Base-by-base conservation (phyloP, 345 rosid species). In the Bruguiera parviflora region DNA sequence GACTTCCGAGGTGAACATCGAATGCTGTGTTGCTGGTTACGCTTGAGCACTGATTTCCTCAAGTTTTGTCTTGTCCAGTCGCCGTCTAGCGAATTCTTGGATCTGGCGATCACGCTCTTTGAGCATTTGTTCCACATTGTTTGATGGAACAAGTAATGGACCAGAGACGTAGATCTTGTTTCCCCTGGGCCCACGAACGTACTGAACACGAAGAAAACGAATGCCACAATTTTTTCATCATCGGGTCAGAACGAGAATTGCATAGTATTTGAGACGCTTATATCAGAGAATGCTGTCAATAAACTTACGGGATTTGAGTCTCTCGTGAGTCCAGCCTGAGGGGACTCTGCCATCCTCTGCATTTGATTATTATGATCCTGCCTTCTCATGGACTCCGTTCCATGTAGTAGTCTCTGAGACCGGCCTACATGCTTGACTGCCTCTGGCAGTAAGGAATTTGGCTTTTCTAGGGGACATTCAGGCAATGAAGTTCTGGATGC, bases 141-240 rank as follows among this genome's bases (percentile, higher is more conserved):
- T 82, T 25, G 97, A 83, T 43, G 89, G 82, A 68, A 77, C 89
- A 24, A 95, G 80, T 43, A 91, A 79, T 6, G 97, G 96, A 74
- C 99, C 97, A 3, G 99, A 95, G 60, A 88, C 77, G 63, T 85
- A 95, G 29, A 95, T 91, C 87, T 86, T 95, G 86, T 83, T 83
- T 65, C 87, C 89, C 73, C 77, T 85, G 0, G 83, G 33, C 7
- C 82, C 85, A 0, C 63, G 79, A 66, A 73, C 80, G 33, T 77
- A 80, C 97, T 88, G 85, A n/a, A 72, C 71, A 53, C 59, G 72
- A 63, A 71, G 0, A 69, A 68, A 65, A 63, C 58, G 22, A 58
- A 58, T n/a, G 60, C 64, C 63, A n/a, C 63, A 55, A 37, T 31
- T 32, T 66, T 52, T 32, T 31, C 31, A 53, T n/a, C 63, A 20